Base-by-base conservation (phyloP, 2,329 filamentous ascomycete genomes). In the Ophiosphaerella narmari region DNA sequence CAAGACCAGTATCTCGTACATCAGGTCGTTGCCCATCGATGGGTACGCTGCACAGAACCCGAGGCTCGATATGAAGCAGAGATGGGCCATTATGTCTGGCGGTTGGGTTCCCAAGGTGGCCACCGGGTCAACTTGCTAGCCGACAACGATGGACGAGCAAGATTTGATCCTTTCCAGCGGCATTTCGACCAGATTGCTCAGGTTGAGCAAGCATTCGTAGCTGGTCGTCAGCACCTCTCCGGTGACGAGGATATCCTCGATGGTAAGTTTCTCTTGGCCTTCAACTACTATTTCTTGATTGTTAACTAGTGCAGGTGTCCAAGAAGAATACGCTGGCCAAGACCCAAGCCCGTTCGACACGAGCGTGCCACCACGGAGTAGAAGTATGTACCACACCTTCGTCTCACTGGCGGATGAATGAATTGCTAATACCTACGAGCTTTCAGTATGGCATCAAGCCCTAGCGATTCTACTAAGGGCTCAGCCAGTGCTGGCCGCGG, bases 31-130 rank as follows among this genome's bases (percentile, higher is more conserved):
- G 23, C 32, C 16, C 8, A 7, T 14, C 9, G 16, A 18, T 45
- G 42, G 42, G 24, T 37, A 7, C 42, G 42, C 24, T 34, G 24
- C 13, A 45, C 42, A 4, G 16, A 29, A 3, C 14, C n/a, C n/a
- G 42, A 45, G 21, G 42, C 42, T 18, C 42, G 33, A 7, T 45
- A 29, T 23, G 42, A 45, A 18, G 42, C 42, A 7, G 34, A 45
- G 23, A 38, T 23, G 13, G 33, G 33, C 5, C 37, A 34, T 24
- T 12, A 12, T 9, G 42, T 45, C 21, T 45, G 21, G 24, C 33
- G 37, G 24, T 9, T 45, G 7, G 34, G 33, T 12, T 12, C 42
- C 5, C 18, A 21, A 29, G 16, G 21, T 37, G 23, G 32, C 16
- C 21, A 18, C 6, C 33, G 42, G 21, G 42, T 45, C 18, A 38